Evolutionary conservation across 164 flowering plant genomes (phyloP).

Genomic region (Umbilicus rupestris): DNA sequence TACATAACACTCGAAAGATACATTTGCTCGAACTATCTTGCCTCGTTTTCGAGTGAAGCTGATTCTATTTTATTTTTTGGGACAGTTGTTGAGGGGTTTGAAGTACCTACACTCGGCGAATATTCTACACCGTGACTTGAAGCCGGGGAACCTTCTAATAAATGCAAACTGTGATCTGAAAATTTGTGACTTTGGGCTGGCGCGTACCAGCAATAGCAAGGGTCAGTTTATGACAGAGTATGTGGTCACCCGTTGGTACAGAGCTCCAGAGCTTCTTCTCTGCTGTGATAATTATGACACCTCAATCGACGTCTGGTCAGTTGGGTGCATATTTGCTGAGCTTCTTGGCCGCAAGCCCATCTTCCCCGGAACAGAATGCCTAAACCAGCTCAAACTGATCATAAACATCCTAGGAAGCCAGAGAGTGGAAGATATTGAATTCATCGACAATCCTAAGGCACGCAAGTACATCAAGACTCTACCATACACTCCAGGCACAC

Average conservation of each 20-base stretch:
- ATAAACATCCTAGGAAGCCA: slow-evolving; percentile 80
- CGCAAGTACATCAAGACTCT: slow-evolving; percentile 57
- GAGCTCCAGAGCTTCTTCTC: slow-evolving; percentile 91
- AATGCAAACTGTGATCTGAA: slow-evolving; percentile 90
- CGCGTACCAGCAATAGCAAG: slow-evolving; percentile 68
- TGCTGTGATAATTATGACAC: slow-evolving; percentile 89
- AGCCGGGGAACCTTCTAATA: slow-evolving; percentile 86
- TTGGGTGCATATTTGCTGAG: slow-evolving; percentile 92
- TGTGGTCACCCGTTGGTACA: slow-evolving; percentile 95
- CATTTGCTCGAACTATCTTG: background rate
- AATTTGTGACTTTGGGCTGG: slow-evolving; percentile 91
- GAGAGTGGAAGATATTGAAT: slow-evolving; percentile 56
- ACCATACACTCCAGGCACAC: slow-evolving; percentile 44
- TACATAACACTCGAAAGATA: background rate
- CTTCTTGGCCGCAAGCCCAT: slow-evolving; percentile 81
- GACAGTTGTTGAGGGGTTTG: slow-evolving; percentile 79
- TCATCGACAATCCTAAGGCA: slow-evolving; percentile 81
- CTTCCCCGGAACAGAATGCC: slow-evolving; percentile 86
- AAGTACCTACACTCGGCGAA: slow-evolving; percentile 92
- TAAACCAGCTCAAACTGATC: slow-evolving; percentile 80
- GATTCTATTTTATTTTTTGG: background rate
- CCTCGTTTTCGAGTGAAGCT: background rate
- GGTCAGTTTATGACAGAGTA: slow-evolving; percentile 95
- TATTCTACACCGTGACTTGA: slow-evolving; percentile 88
- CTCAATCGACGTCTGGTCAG: slow-evolving; percentile 97